Evolutionary conservation across 179 eudicot species (phyloP).

Genomic region (Beta corolliflora): DNA sequence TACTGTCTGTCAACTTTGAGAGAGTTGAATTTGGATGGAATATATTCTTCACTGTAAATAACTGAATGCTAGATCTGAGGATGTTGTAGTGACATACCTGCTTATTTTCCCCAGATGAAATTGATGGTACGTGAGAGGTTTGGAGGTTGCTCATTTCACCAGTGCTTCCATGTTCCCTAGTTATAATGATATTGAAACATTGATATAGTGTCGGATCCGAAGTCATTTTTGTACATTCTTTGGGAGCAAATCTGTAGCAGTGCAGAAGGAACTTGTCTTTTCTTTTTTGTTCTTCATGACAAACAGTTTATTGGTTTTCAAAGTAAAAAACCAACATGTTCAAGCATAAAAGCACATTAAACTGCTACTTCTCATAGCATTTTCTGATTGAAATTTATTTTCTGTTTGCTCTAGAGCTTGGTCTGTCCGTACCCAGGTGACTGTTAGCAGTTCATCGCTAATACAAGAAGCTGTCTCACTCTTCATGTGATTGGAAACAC

Average conservation of each 20-base stretch:
- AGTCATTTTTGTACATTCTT: constrained; percentile 28
- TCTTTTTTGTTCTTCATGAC: neutral
- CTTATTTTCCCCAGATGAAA: constrained; percentile 87
- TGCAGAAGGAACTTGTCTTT: constrained; percentile 7
- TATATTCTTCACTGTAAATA: neutral
- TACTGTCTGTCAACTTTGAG: neutral
- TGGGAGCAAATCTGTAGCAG: constrained; percentile 20
- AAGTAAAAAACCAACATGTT: neutral
- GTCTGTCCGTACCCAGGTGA: constrained; percentile 94
- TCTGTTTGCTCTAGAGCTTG: constrained; percentile 66
- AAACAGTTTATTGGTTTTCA: constrained; percentile 5
- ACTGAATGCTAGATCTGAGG: constrained; percentile 28
- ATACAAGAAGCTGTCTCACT: constrained; percentile 24
- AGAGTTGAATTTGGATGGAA: neutral
- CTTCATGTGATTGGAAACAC: constrained; percentile 27
- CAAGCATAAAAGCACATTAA: constrained; percentile 10
- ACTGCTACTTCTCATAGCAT: constrained; percentile 16
- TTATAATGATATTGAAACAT: constrained; percentile 10
- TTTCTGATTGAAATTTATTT: constrained; percentile 36
- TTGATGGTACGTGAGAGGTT: constrained; percentile 85
- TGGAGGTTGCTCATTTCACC: constrained; percentile 54
- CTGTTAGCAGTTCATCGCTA: constrained; percentile 33
- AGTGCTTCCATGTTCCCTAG: constrained; percentile 31
- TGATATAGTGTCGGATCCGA: constrained; percentile 11
- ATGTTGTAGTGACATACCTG: constrained; percentile 53